Evolutionary conservation across 768 basidiomycete species (phyloP).

Genomic region (Rubroboletus pulcherrimus): DNA sequence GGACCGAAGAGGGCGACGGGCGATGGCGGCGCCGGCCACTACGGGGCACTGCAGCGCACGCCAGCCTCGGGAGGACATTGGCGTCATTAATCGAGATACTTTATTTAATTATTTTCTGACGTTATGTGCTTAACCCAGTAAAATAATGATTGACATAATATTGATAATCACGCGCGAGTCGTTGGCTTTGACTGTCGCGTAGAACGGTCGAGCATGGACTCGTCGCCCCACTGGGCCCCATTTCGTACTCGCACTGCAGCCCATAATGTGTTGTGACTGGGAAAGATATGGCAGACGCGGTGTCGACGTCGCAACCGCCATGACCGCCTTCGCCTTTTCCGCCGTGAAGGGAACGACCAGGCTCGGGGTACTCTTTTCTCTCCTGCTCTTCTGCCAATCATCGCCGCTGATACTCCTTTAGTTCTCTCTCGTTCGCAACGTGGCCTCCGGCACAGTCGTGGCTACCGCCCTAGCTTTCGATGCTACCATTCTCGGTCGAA

Average conservation of each 20-base stretch:
- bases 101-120: not conserved
- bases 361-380: constrained; percentile 54
- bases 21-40: not conserved
- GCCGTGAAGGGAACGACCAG: constrained; percentile 65
- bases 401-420: constrained; percentile 26
- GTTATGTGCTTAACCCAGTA: not conserved
- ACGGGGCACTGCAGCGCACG: constrained; percentile 10
- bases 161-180: constrained; percentile 20
- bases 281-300: constrained; percentile 49
- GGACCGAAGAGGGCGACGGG: not conserved
- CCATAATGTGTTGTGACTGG: constrained; percentile 35
- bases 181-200: not conserved
- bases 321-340: constrained; percentile 62
- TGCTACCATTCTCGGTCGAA: constrained; percentile 62
- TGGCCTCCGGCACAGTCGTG: constrained; percentile 57
- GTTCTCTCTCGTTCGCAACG: constrained; percentile 65
- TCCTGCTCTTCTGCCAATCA: constrained; percentile 1
- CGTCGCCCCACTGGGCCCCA: constrained; percentile 8
- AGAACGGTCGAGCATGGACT: constrained; percentile 19
- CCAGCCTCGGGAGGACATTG: constrained; percentile 22
- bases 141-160: not conserved
- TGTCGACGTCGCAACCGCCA: constrained; percentile 62
- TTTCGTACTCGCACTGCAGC: not conserved
- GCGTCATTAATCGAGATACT: constrained; percentile 1
- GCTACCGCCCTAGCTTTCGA: constrained; percentile 60